A percentile compares a stretch with the other conserved stretches of the same genome.
phyloP scores from a whole-genome alignment of 2,329 filamentous ascomycete genomes.

The Claviceps purpurea region DNA sequence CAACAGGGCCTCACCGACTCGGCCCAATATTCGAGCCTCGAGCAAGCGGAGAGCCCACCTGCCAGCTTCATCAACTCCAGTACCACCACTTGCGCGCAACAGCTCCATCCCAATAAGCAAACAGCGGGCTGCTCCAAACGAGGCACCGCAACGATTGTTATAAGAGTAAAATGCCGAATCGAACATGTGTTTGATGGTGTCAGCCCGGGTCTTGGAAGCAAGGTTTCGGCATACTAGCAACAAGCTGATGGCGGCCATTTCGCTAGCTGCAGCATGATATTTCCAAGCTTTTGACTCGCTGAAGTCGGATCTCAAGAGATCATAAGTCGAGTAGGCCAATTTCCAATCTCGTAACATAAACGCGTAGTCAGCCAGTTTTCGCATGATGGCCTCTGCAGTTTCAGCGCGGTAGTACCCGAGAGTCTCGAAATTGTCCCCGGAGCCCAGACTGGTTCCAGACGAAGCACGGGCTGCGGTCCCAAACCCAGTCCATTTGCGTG shows the following conservation, averaged over 20 bases:
- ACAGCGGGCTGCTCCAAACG: conserved; percentile 69
- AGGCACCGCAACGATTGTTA: conserved; percentile 65
- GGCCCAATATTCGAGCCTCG: conserved; percentile 62
- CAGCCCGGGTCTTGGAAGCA: conserved; percentile 62
- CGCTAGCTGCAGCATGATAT: conserved; percentile 83
- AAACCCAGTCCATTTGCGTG: conserved; percentile 79
- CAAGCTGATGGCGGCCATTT: conserved; percentile 82
- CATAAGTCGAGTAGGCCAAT: conserved; percentile 80
- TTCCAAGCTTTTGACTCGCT: conserved; percentile 94
- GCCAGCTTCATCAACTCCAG: conserved; percentile 73
- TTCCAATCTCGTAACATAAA: conserved; percentile 98
- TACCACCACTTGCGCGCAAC: conserved; percentile 64
- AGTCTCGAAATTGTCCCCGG: conserved; percentile 62
- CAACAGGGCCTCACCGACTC: conserved; percentile 66
- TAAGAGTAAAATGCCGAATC: conserved; percentile 91
- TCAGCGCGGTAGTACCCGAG: conserved; percentile 75
- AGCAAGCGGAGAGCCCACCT: conserved; percentile 72
- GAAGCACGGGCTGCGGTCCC: conserved; percentile 52
- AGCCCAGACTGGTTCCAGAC: conserved; percentile 35
- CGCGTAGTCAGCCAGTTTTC: conserved; percentile 85
- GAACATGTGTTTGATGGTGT: conserved; percentile 74
- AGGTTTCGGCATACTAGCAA: conserved; percentile 62
- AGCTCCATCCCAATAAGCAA: conserved; percentile 69
- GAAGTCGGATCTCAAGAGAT: conserved; percentile 78
- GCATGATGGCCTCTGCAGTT: conserved; percentile 76